Percentiles rank a stretch among this genome's conserved stretches.
These are phyloP conservation scores for Paraglomus occultum DNA, from an alignment of 192 early-diverging fungal genomes.

Conservation along the genomic window DNA sequence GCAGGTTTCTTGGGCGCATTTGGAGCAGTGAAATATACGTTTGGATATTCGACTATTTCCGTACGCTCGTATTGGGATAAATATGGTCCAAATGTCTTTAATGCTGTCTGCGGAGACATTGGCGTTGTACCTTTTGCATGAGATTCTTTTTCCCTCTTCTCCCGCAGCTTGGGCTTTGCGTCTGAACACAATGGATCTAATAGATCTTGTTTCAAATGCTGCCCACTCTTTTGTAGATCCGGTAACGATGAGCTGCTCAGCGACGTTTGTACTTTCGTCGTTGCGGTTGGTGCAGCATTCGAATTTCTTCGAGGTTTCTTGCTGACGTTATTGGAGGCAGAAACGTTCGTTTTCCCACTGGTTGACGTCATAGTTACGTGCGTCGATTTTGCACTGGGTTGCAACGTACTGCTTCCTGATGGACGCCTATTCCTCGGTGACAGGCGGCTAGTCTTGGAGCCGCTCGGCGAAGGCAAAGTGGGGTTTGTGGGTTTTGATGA, in stretches of 20 bases:
- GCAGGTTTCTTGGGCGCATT: slow-evolving; percentile 60
- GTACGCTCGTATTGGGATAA: slow-evolving; percentile 83
- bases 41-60: slow-evolving; percentile 79
- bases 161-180: neutral
- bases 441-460: neutral
- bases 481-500: slow-evolving; percentile 8
- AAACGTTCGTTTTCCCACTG: neutral
- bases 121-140: slow-evolving; percentile 32
- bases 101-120: slow-evolving; percentile 58
- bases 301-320: neutral
- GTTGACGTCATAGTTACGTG: neutral
- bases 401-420: neutral
- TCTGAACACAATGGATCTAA: no score
- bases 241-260: neutral
- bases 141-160: slow-evolving; percentile 3
- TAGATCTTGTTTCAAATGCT: no score
- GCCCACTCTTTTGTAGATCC: slow-evolving; percentile 1
- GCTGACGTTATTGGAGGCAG: slow-evolving; percentile 1
- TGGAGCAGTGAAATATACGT: slow-evolving; percentile 89
- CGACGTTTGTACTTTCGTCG: neutral
- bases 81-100: slow-evolving; percentile 66
- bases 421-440: neutral
- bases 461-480: slow-evolving; percentile 7
- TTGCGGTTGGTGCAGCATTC: neutral
- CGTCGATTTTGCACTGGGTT: neutral